Evolutionary conservation across 805 yeast species (phyloP).

Genomic region (Saturnispora besseyi): DNA sequence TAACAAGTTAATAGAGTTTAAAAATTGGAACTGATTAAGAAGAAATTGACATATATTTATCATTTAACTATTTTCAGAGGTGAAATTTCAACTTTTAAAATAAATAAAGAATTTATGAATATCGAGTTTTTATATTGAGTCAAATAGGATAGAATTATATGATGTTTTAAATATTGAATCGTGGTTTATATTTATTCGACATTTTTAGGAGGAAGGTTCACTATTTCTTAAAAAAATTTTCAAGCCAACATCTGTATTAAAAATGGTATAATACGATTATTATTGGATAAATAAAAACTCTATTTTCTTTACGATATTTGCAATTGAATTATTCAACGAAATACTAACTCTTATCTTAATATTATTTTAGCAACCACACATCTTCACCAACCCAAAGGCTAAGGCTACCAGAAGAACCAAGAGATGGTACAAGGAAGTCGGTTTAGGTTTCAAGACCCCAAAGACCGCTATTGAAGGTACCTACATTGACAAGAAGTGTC

Average conservation of each 20-base stretch:
- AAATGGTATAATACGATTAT: no score
- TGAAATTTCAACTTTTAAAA: no score
- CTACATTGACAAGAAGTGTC: conserved; percentile 99
- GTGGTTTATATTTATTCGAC: no score
- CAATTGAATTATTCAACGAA: not conserved
- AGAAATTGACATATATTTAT: no score
- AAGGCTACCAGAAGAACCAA: conserved; percentile 97
- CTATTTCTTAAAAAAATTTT: not conserved
- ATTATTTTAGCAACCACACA: conserved; percentile 91
- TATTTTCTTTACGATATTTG: not conserved
- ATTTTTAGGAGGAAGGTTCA: no score
- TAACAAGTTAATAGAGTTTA: not conserved
- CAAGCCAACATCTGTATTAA: not conserved
- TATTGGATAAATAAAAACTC: not conserved
- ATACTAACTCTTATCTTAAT: not conserved
- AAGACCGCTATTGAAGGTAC: conserved; percentile 96
- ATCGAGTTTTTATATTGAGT: no score
- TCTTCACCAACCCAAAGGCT: conserved; percentile 99
- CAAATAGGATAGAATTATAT: not conserved
- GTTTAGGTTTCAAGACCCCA: conserved; percentile 99
- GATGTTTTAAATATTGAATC: no score
- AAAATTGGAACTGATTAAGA: not conserved
- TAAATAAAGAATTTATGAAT: no score
- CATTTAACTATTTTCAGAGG: not conserved
- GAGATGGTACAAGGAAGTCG: conserved; percentile 99